Percentiles rank a stretch among this genome's conserved stretches.
phyloP scores from a whole-genome alignment of 352 stramenopile species.

The Pythium chondricola region DNA sequence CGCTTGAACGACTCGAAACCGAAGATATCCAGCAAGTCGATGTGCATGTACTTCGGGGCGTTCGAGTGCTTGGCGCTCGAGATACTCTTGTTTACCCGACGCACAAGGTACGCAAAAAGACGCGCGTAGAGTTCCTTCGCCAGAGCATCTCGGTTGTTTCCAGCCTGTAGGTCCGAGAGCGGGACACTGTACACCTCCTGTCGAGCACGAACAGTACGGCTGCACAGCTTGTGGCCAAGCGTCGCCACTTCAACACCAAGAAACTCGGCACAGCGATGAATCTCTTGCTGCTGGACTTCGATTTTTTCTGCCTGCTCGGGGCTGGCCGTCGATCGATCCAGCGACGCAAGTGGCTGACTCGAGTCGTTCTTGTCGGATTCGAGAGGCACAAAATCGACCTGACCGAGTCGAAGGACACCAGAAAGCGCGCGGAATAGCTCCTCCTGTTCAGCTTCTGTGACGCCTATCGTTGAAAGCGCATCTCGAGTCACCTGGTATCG shows the following conservation, averaged over 20 bases:
- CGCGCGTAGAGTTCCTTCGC: slow-evolving; percentile 94
- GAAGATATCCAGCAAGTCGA: slow-evolving; percentile 97
- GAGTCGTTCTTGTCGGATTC: slow-evolving; percentile 73
- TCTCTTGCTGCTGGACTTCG: slow-evolving; percentile 48
- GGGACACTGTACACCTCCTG: slow-evolving; percentile 82
- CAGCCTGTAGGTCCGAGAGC: slow-evolving; percentile 59
- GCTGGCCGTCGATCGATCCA: slow-evolving; percentile 13
- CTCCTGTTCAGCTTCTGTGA: slow-evolving; percentile 59
- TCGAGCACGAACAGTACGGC: slow-evolving; percentile 71
- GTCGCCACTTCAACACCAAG: slow-evolving; percentile 60
- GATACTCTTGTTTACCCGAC: slow-evolving; percentile 79
- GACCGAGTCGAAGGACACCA: slow-evolving; percentile 74
- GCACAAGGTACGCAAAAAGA: slow-evolving; percentile 94
- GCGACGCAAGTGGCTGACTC: slow-evolving; percentile 54
- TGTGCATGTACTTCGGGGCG: slow-evolving; percentile 62
- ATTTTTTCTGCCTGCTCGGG: slow-evolving; percentile 28
- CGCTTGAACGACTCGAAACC: slow-evolving; percentile 94
- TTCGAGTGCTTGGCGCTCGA: slow-evolving; percentile 39
- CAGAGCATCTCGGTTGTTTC: slow-evolving; percentile 91
- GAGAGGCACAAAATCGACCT: slow-evolving; percentile 74
- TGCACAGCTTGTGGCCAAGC: slow-evolving; percentile 69
- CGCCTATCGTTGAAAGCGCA: slow-evolving; percentile 70
- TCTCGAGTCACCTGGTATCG: slow-evolving; percentile 79
- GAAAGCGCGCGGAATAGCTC: slow-evolving; percentile 68
- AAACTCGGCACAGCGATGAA: slow-evolving; percentile 53